These are phyloP conservation scores for Aureobasidium lini DNA, from an alignment of 2,329 filamentous ascomycete genomes.

Conservation along the genomic window DNA sequence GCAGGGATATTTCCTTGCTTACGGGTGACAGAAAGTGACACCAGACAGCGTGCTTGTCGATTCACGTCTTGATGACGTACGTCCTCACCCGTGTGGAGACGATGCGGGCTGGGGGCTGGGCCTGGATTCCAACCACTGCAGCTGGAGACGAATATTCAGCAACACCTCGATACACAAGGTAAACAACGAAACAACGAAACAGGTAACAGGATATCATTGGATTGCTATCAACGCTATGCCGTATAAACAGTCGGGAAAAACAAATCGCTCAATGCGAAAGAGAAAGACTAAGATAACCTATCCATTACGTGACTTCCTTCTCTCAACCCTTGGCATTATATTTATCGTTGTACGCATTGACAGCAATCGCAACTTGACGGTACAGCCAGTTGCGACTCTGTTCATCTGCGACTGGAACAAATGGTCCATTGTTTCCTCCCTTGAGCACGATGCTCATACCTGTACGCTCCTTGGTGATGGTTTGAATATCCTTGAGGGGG, in stretches of 20 bases:
- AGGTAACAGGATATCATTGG: no score
- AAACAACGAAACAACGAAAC: no score
- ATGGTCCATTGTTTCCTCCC: conserved; percentile 87
- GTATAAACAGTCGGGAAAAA: no score
- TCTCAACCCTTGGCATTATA: conserved; percentile 53
- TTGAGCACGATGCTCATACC: conserved; percentile 84
- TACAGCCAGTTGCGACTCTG: conserved; percentile 62
- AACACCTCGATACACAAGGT: no score
- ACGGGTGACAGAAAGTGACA: not conserved
- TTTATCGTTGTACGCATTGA: conserved; percentile 61
- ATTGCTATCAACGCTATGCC: no score
- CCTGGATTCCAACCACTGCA: not conserved
- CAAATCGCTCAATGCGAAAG: not conserved
- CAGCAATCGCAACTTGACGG: conserved; percentile 57
- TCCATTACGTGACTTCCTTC: not conserved
- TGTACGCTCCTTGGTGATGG: conserved; percentile 92
- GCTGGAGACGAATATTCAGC: no score
- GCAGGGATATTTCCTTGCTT: conserved; percentile 12
- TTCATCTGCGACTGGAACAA: conserved; percentile 89
- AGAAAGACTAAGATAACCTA: not conserved
- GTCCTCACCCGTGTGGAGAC: conserved; percentile 2
- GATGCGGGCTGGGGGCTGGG: not conserved
- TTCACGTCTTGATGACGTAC: not conserved
- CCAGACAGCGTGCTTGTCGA: not conserved
- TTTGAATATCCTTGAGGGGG: conserved; percentile 89